Evolutionary conservation across 2,329 filamentous ascomycete species (phyloP).

Genomic region (Dichotomopilus funicola): DNA sequence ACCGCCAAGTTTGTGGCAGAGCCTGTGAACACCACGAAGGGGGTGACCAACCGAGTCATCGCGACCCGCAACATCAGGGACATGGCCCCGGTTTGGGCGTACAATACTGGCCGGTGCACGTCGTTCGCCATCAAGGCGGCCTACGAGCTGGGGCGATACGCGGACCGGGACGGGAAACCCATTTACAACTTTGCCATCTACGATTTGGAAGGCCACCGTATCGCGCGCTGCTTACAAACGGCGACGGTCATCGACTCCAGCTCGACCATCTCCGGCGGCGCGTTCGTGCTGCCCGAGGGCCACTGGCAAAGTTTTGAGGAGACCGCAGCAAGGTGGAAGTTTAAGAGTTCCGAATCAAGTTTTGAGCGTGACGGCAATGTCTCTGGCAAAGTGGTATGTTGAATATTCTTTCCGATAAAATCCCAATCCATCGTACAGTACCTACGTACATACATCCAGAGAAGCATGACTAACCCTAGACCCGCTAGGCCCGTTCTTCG

Average conservation of each 20-base stretch:
- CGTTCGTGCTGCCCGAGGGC: background rate
- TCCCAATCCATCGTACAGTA: background rate
- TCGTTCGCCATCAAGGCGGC: conserved; percentile 2
- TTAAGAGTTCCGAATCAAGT: background rate
- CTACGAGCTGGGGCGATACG: background rate
- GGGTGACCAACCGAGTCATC: background rate
- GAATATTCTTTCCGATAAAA: background rate
- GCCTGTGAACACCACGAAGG: background rate
- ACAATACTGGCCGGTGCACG: conserved; percentile 2
- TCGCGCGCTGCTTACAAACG: background rate
- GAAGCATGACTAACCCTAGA: no score
- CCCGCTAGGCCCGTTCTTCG: background rate
- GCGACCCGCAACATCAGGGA: background rate
- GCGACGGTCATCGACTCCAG: conserved; percentile 5
- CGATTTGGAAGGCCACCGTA: background rate
- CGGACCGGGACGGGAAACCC: background rate
- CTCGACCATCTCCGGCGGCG: background rate
- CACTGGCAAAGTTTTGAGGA: background rate
- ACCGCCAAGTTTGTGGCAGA: background rate
- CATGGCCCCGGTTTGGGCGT: background rate
- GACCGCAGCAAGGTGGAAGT: conserved; percentile 2
- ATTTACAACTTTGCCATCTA: conserved; percentile 2
- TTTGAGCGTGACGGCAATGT: background rate
- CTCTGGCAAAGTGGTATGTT: background rate
- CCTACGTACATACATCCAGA: no score